Conservation (phyloP, 495 filamentous ascomycete genomes). For the Echria macrotheca region DNA sequence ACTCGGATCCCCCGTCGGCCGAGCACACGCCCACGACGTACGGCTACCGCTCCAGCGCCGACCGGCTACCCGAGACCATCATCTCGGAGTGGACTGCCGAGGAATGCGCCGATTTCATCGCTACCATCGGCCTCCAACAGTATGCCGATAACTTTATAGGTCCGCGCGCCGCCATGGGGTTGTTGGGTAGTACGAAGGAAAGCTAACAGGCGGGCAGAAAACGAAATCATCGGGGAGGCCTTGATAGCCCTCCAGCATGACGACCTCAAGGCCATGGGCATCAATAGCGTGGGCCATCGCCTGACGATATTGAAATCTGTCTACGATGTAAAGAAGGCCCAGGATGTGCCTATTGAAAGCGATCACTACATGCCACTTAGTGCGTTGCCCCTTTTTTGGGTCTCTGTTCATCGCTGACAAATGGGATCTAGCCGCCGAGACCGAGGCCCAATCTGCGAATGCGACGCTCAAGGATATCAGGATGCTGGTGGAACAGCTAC, state of each 20-base stretch:
- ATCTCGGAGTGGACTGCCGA: constrained; percentile 87
- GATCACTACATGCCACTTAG: constrained; percentile 93
- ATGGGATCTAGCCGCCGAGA: constrained; percentile 67
- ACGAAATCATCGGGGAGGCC: constrained; percentile 89
- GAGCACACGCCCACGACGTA: constrained; percentile 88
- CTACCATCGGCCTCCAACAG: constrained; percentile 70
- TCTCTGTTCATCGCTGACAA: constrained; percentile 17
- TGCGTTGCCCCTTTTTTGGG: constrained; percentile 40
- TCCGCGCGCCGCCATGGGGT: constrained; percentile 7
- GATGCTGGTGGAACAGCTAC: constrained; percentile 77
- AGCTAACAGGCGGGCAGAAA: no score
- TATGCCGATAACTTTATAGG: constrained; percentile 80
- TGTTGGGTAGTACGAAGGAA: no score
- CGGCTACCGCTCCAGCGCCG: constrained; percentile 59
- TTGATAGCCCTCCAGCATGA: constrained; percentile 84
- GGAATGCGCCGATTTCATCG: constrained; percentile 82
- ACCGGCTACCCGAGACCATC: constrained; percentile 66
- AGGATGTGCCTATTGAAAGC: constrained; percentile 82
- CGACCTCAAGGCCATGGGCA: constrained; percentile 90
- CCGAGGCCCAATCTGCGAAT: constrained; percentile 72
- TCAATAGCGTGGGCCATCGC: constrained; percentile 86
- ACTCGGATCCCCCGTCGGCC: constrained; percentile 71
- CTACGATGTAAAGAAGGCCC: constrained; percentile 89
- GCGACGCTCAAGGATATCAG: constrained; percentile 90
- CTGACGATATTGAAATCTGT: constrained; percentile 91